Base-by-base conservation (phyloP, 2,329 filamentous ascomycete species). In the Magnaporthales sp. region DNA sequence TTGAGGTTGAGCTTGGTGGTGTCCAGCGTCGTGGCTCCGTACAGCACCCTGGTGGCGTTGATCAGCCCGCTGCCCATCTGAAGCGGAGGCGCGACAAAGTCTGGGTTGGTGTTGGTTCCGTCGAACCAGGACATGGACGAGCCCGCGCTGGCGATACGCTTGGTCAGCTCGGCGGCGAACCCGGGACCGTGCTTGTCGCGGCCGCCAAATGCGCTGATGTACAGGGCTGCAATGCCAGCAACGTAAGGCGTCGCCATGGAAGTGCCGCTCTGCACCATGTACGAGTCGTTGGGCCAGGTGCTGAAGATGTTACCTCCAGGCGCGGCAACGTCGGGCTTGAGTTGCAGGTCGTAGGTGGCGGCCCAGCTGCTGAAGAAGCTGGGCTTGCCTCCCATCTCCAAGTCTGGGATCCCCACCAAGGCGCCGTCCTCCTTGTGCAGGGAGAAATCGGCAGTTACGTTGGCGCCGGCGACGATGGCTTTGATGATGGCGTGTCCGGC, bases 181-280 rank as follows among this genome's bases (percentile, higher is more conserved):
- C 67, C 72, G 38, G 72, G 69, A 22, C 75, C 76, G 64, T 78
- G 72, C 1, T 70, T 68, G 15, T 67, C 68, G 24, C 75, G 74
- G 5, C 77, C 76, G n/a, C 77, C 77, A 30, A 71, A 69, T 22
- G 72, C 72, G 11, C 75, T 70, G 27, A 78, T 72, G 64, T 77
- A 79, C 10, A 79, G 74, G 19, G 77, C 77, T 2, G 77, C 77
- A 11, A 78, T 73, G 26, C 80, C 81, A 15, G 80, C 80, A 11
- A 81, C 73, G 67, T 80, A 81, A 2, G 81, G 80, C 19, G 76
- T 77, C 4, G 81, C 79, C 82, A 84, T 83, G 6, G 78, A 81
- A 1, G 81, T 84, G 30, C 82, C 81, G 61, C 76, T 79, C 29
- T 80, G 74, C 1, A 83, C 75, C 15, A 76, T 76, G 51, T 73